Evolutionary conservation across 2,329 filamentous ascomycete species (phyloP).

Genomic region (Cryphonectria carpinicola): DNA sequence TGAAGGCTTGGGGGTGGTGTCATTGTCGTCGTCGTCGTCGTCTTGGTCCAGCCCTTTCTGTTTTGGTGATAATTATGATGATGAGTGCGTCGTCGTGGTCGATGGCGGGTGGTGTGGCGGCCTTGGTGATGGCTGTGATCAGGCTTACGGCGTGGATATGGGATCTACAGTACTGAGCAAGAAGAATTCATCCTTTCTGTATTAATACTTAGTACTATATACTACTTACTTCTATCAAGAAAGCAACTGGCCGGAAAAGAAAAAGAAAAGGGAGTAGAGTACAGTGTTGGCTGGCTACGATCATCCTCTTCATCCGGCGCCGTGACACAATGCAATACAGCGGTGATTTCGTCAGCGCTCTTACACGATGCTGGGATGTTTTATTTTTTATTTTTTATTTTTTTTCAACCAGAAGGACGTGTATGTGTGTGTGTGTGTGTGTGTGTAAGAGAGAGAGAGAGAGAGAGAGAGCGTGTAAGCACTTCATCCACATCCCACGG

Average conservation of each 20-base stretch:
- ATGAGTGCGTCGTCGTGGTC: background rate
- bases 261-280: background rate
- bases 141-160: background rate
- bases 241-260: background rate
- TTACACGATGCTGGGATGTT: background rate
- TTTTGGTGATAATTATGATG: background rate
- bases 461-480: too few species aligned
- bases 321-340: background rate
- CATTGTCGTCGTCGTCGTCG: background rate
- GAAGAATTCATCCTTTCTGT: slow-evolving; percentile 19
- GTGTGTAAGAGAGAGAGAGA: background rate
- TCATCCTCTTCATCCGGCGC: background rate
- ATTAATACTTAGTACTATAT: background rate
- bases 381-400: too few species aligned
- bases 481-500: slow-evolving; percentile 6
- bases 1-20: background rate
- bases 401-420: background rate
- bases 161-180: slow-evolving; percentile 9
- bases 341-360: background rate
- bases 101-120: slow-evolving; percentile 1
- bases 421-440: background rate
- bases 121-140: slow-evolving; percentile 2
- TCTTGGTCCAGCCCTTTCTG: background rate
- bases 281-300: background rate
- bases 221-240: background rate